Percentiles rank a stretch among this genome's conserved stretches.
Evolutionary conservation across 2,329 filamentous ascomycete genomes (phyloP).

Genomic region (Pseudocercospora fuligena): DNA sequence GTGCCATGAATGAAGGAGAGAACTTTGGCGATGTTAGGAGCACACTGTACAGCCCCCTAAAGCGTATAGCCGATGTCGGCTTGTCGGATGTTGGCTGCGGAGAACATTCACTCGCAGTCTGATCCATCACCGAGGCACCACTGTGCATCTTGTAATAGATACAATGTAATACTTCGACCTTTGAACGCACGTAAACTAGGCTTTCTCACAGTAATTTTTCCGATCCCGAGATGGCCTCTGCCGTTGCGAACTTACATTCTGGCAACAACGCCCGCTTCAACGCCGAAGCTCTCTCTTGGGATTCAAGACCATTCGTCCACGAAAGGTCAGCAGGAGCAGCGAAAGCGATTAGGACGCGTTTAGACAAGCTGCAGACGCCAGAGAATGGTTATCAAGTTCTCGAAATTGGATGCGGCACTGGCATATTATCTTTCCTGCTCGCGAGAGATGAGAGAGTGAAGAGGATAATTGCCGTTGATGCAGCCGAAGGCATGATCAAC

Average conservation of each 20-base stretch:
- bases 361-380: constrained; percentile 4
- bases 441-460: constrained; percentile 23
- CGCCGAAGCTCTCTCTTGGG: constrained; percentile 34
- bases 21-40: too few relatives aligned
- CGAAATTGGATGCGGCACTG: constrained; percentile 36
- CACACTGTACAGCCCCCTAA: neutral
- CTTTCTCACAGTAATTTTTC: neutral
- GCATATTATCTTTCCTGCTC: constrained; percentile 33
- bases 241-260: constrained; percentile 30
- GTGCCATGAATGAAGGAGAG: too few relatives aligned
- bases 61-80: neutral
- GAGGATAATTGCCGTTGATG: constrained; percentile 33
- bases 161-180: neutral
- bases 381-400: constrained; percentile 26
- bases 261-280: constrained; percentile 33
- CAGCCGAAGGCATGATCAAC: constrained; percentile 36
- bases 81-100: neutral
- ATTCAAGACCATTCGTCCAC: constrained; percentile 33
- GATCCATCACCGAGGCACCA: neutral
- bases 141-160: neutral
- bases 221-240: constrained; percentile 29
- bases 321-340: constrained; percentile 30
- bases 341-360: constrained; percentile 24
- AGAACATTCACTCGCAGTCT: neutral
- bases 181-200: neutral